Evolutionary conservation across 768 basidiomycete species (phyloP), one percentile per base, ranked within the genome.

Genomic region (Hortiboletus campestris): DNA sequence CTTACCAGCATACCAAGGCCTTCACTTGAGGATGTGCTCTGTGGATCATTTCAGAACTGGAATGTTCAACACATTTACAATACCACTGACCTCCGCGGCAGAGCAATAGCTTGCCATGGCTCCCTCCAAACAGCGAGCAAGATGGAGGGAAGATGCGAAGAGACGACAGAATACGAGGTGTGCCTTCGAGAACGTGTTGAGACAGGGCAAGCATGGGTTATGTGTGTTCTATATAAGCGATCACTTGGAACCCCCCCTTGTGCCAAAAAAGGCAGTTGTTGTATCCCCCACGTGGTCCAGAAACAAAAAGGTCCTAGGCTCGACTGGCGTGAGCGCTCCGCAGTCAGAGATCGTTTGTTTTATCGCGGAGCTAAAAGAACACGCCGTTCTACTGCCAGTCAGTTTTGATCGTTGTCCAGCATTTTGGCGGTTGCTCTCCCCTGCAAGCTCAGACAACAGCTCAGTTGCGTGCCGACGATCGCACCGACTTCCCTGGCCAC

Each of bases 261-360:
- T 71, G 16, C 70, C 64, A 29, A 47, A 68, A 62, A 67, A 67
- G 70, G 70, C 43, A 73, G 20, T 60, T 56, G 61, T 71, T 71
- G 68, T 71, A 58, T 56, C 47, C 38, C 29, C 55, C 67, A 58
- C 55, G 60, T 54, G 56, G 46, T 34, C 36, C 19, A 48, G 40
- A 54, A 57, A 72, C 70, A 71, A 73, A 62, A 73, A 56, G 53
- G 46, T n/a, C n/a, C n/a, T n/a, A n/a, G 36, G 47, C 11, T 42
- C 22, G 31, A n/a, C 29, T 53, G 56, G 63, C 56, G 48, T 55
- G 52, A 38, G 51, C 49, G 11, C 42, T 44, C 43, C 25, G 49
- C 39, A 46, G 25, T 46, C 35, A 53, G 49, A 49, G 25, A 6
- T 51, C 20, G 19, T 25, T 58, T 48, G 55, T 66, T 62, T 56